Evolutionary conservation across 345 rosid species (phyloP).

Genomic region (Stellera chamaejasme): DNA sequence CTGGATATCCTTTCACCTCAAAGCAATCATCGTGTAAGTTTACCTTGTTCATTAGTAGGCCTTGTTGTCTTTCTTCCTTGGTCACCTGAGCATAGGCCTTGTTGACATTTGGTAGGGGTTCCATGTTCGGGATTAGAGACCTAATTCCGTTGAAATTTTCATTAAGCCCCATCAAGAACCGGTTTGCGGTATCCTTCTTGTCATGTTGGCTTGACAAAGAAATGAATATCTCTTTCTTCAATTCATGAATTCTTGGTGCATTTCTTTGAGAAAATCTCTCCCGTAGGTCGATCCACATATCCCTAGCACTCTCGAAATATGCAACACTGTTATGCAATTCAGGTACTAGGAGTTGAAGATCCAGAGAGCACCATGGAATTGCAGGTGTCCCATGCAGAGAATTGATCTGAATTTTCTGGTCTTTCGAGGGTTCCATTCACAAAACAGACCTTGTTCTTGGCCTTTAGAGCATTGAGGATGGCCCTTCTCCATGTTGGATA

Average conservation of each 20-base stretch:
- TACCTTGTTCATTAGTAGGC: background rate
- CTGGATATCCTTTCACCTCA: no score
- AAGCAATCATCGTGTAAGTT: no score
- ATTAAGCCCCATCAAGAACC: background rate
- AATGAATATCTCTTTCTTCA: background rate
- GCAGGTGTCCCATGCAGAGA: background rate
- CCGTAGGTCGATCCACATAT: background rate
- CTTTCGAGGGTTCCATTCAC: background rate
- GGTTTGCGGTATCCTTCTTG: background rate
- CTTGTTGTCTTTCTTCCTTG: background rate
- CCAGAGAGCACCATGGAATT: constrained; percentile 1
- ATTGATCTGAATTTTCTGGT: no score
- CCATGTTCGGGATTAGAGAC: background rate
- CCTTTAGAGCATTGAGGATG: background rate
- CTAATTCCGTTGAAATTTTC: background rate
- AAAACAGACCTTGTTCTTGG: background rate
- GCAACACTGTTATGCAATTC: background rate
- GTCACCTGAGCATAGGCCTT: background rate
- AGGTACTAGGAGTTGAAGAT: constrained; percentile 1
- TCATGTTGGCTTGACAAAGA: background rate
- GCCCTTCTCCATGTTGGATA: background rate
- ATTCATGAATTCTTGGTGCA: background rate
- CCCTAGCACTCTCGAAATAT: background rate
- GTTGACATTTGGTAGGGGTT: background rate
- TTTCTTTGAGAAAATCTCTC: constrained; percentile 8